Base-by-base conservation (phyloP, 192 early-diverging fungal genomes). In the Coemansia biformis region DNA sequence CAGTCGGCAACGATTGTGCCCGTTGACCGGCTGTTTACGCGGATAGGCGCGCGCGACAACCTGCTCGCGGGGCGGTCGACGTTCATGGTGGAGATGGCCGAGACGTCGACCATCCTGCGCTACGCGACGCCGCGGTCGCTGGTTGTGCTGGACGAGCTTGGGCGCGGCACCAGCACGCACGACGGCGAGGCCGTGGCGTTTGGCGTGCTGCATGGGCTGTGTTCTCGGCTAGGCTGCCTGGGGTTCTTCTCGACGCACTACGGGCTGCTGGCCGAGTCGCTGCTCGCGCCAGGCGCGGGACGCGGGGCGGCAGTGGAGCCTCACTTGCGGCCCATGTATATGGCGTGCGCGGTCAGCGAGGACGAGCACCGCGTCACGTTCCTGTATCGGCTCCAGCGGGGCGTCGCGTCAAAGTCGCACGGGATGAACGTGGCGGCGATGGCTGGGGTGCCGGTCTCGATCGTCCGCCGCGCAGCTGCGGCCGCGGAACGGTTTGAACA, bases 371-470 rank as follows among this genome's bases (percentile, higher is more conserved):
- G 89, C n/a, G 88, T 99, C 14, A 91, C 89, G 0, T 99, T 99
- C 67, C 59, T 99, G 46, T 99, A 99, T 65, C 91, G 91, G 43
- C 59, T 99, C 29, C 76, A 79, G 9, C 48, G 70, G 16, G 96
- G 96, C 11, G 83, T 85, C 3, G 95, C 89, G 52, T 86, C 87
- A 33, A 91, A 91, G 67, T 92, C 89, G 18, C 94, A 92, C 57
- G 96, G 96, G 39, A 96, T 98, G 93, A 98, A 97, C 49, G 93
- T 97, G 0, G 96, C 96, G 4, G 77, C 75, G n/a, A 96, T 98
- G 89, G 96, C 94, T 0, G 91, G 91, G 7, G 81, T 99, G 12
- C 91, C 91, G 0, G 22, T 67, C 19, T 24, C 56, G 6, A 81
- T 94, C 38, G 80, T 94, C 5, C 72, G 80, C 23, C 66, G 78